Conservation (phyloP, 345 rosid species). For the Brassica rapa region DNA sequence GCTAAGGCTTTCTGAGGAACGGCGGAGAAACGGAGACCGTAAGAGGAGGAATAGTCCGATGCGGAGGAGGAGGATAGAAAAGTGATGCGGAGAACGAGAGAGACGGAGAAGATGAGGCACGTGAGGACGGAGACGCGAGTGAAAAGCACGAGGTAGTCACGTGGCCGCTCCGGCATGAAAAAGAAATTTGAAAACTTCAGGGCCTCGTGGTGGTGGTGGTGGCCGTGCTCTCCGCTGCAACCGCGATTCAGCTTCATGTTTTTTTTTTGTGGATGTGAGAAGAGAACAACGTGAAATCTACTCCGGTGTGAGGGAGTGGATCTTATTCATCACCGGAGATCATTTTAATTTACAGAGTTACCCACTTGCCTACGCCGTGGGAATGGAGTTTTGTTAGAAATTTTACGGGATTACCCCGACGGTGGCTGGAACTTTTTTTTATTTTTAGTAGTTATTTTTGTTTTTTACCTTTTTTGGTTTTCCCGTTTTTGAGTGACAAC, state of each 20-base stretch:
- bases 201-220: slow-evolving; percentile 28
- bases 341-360: background rate
- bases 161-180: slow-evolving; percentile 42
- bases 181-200: slow-evolving; percentile 40
- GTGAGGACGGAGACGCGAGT: slow-evolving; percentile 48
- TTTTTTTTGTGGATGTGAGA: background rate
- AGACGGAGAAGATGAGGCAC: slow-evolving; percentile 57
- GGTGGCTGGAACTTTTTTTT: slow-evolving; percentile 18
- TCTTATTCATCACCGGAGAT: background rate
- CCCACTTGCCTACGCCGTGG: slow-evolving; percentile 21
- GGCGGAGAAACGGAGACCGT: slow-evolving; percentile 41
- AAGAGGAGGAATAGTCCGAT: slow-evolving; percentile 16
- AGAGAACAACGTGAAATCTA: slow-evolving; percentile 12
- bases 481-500: slow-evolving; percentile 9
- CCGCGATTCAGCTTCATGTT: slow-evolving; percentile 34
- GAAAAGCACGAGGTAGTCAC: slow-evolving; percentile 46
- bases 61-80: slow-evolving; percentile 39
- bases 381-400: background rate
- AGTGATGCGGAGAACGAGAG: slow-evolving; percentile 53
- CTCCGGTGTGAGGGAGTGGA: slow-evolving; percentile 8
- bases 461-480: background rate
- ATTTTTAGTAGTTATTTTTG: background rate
- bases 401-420: slow-evolving; percentile 25
- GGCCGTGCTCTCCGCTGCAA: slow-evolving; percentile 35
- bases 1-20: slow-evolving; percentile 3